phyloP scores from a whole-genome alignment of 176 grass and related monocot genomes.

The Eremochloa ophiuroides region DNA sequence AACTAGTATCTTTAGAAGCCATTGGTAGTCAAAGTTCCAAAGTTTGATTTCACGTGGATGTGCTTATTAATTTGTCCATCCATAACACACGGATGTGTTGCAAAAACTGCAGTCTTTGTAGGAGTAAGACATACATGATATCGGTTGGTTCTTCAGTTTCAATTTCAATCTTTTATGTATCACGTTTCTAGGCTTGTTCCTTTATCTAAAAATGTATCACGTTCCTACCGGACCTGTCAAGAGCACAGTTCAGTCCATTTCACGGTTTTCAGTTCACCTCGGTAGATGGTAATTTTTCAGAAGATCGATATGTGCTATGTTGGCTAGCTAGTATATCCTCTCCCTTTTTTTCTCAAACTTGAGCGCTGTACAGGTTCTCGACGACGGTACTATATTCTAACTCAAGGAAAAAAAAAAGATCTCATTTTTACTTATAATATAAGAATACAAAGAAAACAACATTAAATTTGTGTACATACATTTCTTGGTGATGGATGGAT shows the following conservation, averaged over 20 bases:
- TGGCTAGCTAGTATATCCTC: neutral
- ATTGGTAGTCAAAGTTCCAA: too few relatives aligned
- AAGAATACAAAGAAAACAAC: neutral
- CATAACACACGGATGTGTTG: neutral
- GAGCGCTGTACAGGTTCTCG: too few relatives aligned
- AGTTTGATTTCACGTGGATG: neutral
- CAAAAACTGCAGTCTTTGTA: neutral
- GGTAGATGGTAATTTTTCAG: too few relatives aligned
- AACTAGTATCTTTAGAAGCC: too few relatives aligned
- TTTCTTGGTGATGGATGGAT: neutral
- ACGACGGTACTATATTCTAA: neutral
- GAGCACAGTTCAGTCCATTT: neutral
- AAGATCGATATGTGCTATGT: neutral
- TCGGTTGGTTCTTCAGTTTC: too few relatives aligned
- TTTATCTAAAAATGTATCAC: too few relatives aligned
- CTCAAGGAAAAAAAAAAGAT: neutral
- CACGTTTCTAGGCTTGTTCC: too few relatives aligned
- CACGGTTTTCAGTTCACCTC: neutral
- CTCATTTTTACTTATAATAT: neutral
- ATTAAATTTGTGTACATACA: neutral
- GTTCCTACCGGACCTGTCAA: too few relatives aligned
- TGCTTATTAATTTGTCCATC: neutral
- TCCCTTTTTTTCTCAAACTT: neutral
- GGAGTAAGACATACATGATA: too few relatives aligned
- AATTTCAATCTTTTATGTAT: too few relatives aligned